Conservation (phyloP, 371 early-diverging fungal genomes). For the Saksenaea oblongispora region DNA sequence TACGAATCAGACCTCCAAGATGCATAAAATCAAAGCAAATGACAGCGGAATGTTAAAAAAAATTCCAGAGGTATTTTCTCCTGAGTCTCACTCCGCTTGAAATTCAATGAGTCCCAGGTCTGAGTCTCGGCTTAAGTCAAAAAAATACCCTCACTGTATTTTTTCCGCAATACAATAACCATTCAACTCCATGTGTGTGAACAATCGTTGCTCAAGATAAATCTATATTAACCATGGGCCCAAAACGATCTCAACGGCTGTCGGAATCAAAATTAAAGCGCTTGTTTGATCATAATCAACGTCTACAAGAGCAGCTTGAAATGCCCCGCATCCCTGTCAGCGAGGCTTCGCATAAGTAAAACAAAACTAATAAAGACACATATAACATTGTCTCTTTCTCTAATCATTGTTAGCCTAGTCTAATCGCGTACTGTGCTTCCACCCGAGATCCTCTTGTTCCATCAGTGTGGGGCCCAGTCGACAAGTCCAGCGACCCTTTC, state of each 20-base stretch:
- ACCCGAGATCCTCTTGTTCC: conserved; percentile 74
- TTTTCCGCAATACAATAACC: not conserved
- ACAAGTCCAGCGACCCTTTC: conserved; percentile 82
- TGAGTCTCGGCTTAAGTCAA: no score
- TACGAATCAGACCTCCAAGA: no score
- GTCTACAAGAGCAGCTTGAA: conserved; percentile 78
- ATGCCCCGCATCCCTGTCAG: conserved; percentile 78
- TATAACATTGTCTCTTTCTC: not conserved
- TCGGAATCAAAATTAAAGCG: conserved; percentile 75
- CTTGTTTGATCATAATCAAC: conserved; percentile 74
- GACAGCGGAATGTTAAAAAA: no score
- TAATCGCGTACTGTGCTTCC: conserved; percentile 55
- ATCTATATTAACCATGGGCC: conserved; percentile 8
- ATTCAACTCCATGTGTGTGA: not conserved
- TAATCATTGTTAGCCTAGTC: conserved; percentile 23
- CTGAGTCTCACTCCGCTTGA: no score
- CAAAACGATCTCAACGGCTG: conserved; percentile 30
- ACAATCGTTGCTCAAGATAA: not conserved
- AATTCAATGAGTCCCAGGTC: no score
- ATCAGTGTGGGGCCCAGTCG: conserved; percentile 75
- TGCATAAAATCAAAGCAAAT: no score
- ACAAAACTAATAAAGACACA: not conserved
- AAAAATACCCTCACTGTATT: no score
- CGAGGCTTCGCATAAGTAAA: conserved; percentile 55
- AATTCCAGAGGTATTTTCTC: no score